Evolutionary conservation across 768 basidiomycete genomes (phyloP), one percentile per base, ranked within the genome.

Genomic region (Chalciporus sphaerocephalus): DNA sequence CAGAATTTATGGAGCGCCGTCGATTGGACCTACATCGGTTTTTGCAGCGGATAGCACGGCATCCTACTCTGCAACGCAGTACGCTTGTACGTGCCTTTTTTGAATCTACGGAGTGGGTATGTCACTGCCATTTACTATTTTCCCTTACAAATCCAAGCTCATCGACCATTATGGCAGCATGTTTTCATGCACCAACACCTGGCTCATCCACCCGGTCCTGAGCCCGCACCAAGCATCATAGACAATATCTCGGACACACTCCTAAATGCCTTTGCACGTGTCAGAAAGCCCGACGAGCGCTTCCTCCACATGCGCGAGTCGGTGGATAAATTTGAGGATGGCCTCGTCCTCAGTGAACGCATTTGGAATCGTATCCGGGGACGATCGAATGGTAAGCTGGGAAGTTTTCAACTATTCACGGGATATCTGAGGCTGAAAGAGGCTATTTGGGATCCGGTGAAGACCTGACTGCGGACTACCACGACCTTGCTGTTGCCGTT

Each of bases 391-490:
- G 94, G 94, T 96, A 69, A 82, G 87, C 53, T 47, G 54, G 50
- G 44, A 37, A 37, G 52, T 47, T 54, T 39, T 37, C 48, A 57
- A 40, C 57, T 62, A 52, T 53, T 62, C 52, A 55, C 50, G 55
- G 65, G 65, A 65, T 66, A 69, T 69, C 85, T 87, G 75, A 88
- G 83, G 79, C 85, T 87, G 69, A 88, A 86, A 87, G 87, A 85
- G 84, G 83, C 64, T 76, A 81, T 67, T 75, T 75, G 72, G 83
- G 83, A 80, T 82, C 79, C 62, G 81, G 73, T 76, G 79, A 85
- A 96, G 96, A 99, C 78, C 82, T 99, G 38, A 88, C 92, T 50
- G 83, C 83, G 53, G 96, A 99, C 73, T 99, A 99, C 67, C 92
- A 97, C 62, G 96, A 97, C 68, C 74, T 98, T 53, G 93, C 96